Base-by-base conservation (phyloP, 1,284 basidiomycete species). In the Heterobasidion parviporum region DNA sequence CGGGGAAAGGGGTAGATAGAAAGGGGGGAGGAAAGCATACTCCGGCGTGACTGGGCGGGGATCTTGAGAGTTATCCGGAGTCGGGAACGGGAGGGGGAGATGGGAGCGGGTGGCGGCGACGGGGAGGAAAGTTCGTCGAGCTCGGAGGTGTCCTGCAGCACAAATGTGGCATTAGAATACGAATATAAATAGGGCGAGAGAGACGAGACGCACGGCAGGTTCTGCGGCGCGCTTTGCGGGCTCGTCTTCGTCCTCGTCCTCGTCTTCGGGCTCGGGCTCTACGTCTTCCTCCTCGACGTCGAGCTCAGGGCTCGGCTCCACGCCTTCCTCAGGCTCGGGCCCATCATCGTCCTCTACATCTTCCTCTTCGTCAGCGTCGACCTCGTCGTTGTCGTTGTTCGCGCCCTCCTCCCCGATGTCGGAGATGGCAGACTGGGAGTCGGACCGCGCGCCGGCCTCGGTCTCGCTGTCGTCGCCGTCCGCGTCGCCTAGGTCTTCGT, bases 11-110 rank as follows among this genome's bases (percentile, higher is more conserved):
- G 18, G 44, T 44, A 61, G 64, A 50, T 64, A 61, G 20, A 65
- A 60, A 15, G 65, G 63, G 20, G 65, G 59, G 20, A 61, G 52
- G 53, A n/a, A n/a, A 72, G 71, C 38, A 75, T 53, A 33, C 58
- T 60, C 66, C 68, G 47, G 72, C 69, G 62, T 72, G 65, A 26
- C 61, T 66, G 70, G 8, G 70, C 68, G 8, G 82, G 80, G 6
- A 85, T 67, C 65, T 82, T 86, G 50, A 87, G 72, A 62, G 79
- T 85, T 64, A 87, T 85, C 61, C 81, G 83, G n/a, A 87, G 73
- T 32, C 60, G 52, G 35, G 60, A 55, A 1, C 55, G 57, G 3
- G 51, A 41, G 38, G 54, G 48, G 66, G 68, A 61, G 60, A 10
- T 64, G 18, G 10, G 56, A 7, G 48, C 16, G 9, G 64, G 61